Conservation (phyloP, 1,284 basidiomycete genomes). For the Ceratobasidium sp. region DNA sequence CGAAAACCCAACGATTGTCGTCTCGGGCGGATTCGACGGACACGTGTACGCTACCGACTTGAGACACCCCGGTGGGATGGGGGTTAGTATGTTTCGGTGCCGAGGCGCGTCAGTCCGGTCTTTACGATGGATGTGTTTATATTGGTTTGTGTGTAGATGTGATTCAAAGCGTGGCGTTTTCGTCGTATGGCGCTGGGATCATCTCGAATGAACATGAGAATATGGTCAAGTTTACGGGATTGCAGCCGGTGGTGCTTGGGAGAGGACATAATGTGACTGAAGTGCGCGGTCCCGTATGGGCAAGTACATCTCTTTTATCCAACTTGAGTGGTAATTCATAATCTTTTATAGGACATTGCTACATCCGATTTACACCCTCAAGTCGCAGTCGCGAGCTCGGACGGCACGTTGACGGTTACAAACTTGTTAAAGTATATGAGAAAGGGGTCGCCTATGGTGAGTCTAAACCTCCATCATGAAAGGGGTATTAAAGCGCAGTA, state of each 20-base stretch:
- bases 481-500: neutral
- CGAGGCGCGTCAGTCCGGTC: conserved; percentile 54
- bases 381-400: conserved; percentile 77
- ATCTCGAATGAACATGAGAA: conserved; percentile 80
- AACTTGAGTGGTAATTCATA: conserved; percentile 11
- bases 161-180: conserved; percentile 69
- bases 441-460: conserved; percentile 69
- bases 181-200: conserved; percentile 67
- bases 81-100: conserved; percentile 71
- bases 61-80: conserved; percentile 62
- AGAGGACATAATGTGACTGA: conserved; percentile 74
- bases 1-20: conserved; percentile 71
- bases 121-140: neutral
- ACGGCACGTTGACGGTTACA: conserved; percentile 78
- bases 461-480: conserved; percentile 48
- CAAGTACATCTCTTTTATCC: conserved; percentile 53
- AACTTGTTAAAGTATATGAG: conserved; percentile 72
- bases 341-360: conserved; percentile 62
- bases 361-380: conserved; percentile 87
- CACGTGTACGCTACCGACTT: conserved; percentile 75
- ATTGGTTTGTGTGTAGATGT: conserved; percentile 64
- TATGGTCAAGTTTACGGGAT: conserved; percentile 72
- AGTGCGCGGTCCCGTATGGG: conserved; percentile 80
- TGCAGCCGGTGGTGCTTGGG: conserved; percentile 73
- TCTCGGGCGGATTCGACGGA: conserved; percentile 79